Base-by-base conservation (phyloP, 140 eudicot species). In the Senecio squalidus region DNA sequence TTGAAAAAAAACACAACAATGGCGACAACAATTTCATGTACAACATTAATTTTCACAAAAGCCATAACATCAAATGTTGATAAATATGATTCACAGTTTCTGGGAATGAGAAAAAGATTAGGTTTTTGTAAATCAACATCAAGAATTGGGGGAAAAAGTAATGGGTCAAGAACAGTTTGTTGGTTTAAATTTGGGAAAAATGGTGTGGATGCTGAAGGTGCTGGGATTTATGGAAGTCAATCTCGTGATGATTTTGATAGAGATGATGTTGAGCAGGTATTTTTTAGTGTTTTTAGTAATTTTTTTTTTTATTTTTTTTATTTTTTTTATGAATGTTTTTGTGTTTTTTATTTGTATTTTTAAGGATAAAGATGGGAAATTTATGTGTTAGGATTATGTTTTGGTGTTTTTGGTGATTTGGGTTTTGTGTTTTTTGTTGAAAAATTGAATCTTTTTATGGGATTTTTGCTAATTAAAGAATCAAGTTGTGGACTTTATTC, bases 231-330 rank as follows among this genome's bases (percentile, higher is more conserved):
- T 43, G 98, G 96, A 3, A 91, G 98, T 57, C 98, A 91, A 55
- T 50, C 82, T 45, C 80, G 92, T 1, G 77, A 91, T 41, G 98
- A 86, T 71, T 87, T 81, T 55, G 98, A 86, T 69, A 81, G 95
- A 20, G 98, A 92, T 57, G 98, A 92, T 60, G 98, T 92, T 30
- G 98, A 92, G 68, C 98, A 92, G 96, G 98, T 92, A 34, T 51
- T 34, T 13, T 21, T 18, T 31, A 10, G 38, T 31, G 3, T 4
- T 31, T 31, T 4, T 17, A 7, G 28, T 48, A 8, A 55, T 16
- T 16, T 18, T 16, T 30, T 30, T 29, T 23, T 50, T 22, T 17
- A 1, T 23, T 40, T 11, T 28, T 29, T 53, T 52, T 24, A 31
- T 39, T 43, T 2, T 6, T 14, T 36, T 6, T 69, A 6, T 31